These are phyloP conservation scores for Delonix regia DNA, from an alignment of 306 rosid species.

Conservation along the genomic window DNA sequence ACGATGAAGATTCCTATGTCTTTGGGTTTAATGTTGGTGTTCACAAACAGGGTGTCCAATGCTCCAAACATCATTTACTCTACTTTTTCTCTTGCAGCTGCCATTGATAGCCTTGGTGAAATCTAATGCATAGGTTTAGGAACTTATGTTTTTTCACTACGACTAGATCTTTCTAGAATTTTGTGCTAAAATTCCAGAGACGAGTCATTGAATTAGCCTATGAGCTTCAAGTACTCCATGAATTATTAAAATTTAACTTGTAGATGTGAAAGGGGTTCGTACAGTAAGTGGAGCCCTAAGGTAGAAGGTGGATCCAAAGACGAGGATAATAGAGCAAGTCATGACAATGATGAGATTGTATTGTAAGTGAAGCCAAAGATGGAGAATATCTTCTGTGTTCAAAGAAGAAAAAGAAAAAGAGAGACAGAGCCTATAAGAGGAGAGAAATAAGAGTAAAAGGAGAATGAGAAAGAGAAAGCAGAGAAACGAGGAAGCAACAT, in stretches of 20 bases:
- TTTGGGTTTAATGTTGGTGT: conserved; percentile 52
- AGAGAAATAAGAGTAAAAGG: too few relatives aligned
- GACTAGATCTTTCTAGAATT: conserved; percentile 64
- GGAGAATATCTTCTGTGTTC: conserved; percentile 52
- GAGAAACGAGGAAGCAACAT: too few relatives aligned
- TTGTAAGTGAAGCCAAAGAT: conserved; percentile 58
- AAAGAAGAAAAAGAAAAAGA: too few relatives aligned
- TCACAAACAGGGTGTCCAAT: conserved; percentile 56
- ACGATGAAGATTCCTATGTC: conserved; percentile 70
- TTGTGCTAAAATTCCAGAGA: conserved; percentile 61
- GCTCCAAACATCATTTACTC: conserved; percentile 67
- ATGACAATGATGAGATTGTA: conserved; percentile 51
- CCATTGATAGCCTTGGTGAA: conserved; percentile 58
- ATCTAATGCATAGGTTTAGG: conserved; percentile 59
- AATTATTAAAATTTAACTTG: conserved; percentile 34
- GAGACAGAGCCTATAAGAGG: too few relatives aligned
- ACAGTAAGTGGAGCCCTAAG: conserved; percentile 54
- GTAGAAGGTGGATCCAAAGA: conserved; percentile 57
- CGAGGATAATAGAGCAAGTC: conserved; percentile 37
- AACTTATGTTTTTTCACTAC: conserved; percentile 59
- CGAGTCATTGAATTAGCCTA: conserved; percentile 51
- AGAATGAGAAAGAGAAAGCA: too few relatives aligned
- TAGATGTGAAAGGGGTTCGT: conserved; percentile 44
- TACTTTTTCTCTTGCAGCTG: conserved; percentile 60
- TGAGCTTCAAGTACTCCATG: conserved; percentile 54